A percentile compares a stretch with the other conserved stretches of the same genome.
Conservation (phyloP, 306 rosid genomes). For the Dryas alaskensis region DNA sequence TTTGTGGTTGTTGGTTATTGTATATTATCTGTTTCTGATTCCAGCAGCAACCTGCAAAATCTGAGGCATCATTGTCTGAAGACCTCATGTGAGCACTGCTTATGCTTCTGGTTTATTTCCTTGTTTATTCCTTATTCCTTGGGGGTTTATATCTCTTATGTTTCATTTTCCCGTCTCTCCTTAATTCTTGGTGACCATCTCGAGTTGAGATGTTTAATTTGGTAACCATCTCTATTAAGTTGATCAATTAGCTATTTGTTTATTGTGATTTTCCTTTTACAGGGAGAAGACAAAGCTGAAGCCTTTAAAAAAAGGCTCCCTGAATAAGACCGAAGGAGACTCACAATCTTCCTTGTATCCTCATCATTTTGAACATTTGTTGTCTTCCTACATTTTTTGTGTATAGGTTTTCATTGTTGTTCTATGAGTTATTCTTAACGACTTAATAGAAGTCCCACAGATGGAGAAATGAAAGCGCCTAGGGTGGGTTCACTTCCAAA, state of each 20-base stretch:
- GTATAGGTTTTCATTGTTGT: constrained; percentile 1
- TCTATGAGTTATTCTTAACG: constrained; percentile 47
- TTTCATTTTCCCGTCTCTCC: background rate
- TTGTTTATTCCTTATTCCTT: background rate
- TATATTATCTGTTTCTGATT: constrained; percentile 30
- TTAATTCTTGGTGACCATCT: background rate
- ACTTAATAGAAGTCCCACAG: constrained; percentile 49
- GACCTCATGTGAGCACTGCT: constrained; percentile 53
- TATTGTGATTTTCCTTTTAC: constrained; percentile 28
- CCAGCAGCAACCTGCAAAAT: constrained; percentile 62
- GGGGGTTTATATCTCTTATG: background rate
- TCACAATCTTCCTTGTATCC: constrained; percentile 79
- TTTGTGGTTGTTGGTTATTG: constrained; percentile 37
- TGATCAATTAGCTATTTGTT: constrained; percentile 21
- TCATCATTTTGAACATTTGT: constrained; percentile 24
- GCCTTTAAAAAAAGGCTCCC: constrained; percentile 42
- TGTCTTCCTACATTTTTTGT: constrained; percentile 19
- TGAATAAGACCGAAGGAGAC: constrained; percentile 52
- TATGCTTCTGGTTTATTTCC: constrained; percentile 10
- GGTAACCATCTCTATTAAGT: background rate
- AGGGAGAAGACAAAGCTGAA: constrained; percentile 64
- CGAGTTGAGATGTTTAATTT: background rate
- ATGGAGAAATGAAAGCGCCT: constrained; percentile 59
- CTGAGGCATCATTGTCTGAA: constrained; percentile 59
- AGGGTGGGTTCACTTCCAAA: constrained; percentile 74